Base-by-base conservation (phyloP, 768 basidiomycete species). In the Fomitopsis serialis region DNA sequence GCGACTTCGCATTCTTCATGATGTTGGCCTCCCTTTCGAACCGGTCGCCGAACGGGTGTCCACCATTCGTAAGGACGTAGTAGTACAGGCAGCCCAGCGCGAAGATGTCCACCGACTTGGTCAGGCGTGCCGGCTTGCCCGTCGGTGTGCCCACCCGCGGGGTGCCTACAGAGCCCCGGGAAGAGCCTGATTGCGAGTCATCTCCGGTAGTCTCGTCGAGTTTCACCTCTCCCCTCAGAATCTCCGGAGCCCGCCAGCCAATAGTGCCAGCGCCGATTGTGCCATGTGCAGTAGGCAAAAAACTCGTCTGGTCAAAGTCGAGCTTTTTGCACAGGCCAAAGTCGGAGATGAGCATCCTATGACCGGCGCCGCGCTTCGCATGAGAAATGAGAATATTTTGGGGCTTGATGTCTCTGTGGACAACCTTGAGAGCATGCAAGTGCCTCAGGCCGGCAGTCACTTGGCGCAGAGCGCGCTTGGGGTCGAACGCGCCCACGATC, bases 381-480 rank as follows among this genome's bases (percentile, higher is more conserved):
- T 74, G 74, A 13, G 92, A 91, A 11, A 98, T 78, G 13, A 99
- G 80, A 52, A 99, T 98, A 64, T 99, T 99, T 68, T 95, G 96
- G 4, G 96, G 96, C 64, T 99, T 99, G 70, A 99, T 97, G 67
- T 98, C 96, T 29, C 96, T 83, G 72, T 98, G 96, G n/a, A 98
- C 84, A 54, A 98, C 88, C 70, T 96, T 97, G 62, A 98, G 81
- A 8, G 82, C 87, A 66, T 98, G 95, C 10, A 99, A 75, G 69
- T 98, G 94, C 50, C 86, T 78, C 57, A 99, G 69, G 15, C 97
- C 97, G 29, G 84, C 80, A 8, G 94, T 82, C 48, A 98, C 87
- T 69, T 98, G 92, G 45, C 75, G 78, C 55, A 98, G 70, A 0
- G 94, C 95, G 53, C 84, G 85, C 68, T 97, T 95, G 12, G 92